Evolutionary conservation across 345 rosid species (phyloP).

Genomic region (Salix exigua): DNA sequence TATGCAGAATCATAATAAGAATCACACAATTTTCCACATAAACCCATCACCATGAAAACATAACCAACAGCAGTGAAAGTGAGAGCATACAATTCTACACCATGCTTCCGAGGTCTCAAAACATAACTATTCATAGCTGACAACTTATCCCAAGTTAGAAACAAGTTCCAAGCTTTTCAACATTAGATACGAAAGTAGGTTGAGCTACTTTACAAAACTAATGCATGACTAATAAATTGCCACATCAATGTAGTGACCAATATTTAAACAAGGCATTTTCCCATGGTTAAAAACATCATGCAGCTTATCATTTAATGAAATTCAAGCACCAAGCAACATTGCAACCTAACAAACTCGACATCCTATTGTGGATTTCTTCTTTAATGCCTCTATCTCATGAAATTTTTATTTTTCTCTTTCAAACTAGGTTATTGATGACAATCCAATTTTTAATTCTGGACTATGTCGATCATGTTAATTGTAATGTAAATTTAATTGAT

Average conservation of each 20-base stretch:
- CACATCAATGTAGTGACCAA: neutral
- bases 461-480: neutral
- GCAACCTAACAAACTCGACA: neutral
- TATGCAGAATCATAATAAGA: too few relatives aligned
- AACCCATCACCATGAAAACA: neutral
- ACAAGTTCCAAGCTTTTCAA: neutral
- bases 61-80: neutral
- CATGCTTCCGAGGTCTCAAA: neutral
- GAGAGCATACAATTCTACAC: neutral
- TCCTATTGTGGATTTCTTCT: neutral
- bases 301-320: neutral
- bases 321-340: neutral
- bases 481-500: neutral
- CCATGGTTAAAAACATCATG: neutral
- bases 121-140: neutral
- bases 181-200: neutral
- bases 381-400: neutral
- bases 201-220: neutral
- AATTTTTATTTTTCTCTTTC: neutral
- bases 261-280: neutral
- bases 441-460: neutral
- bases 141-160: neutral
- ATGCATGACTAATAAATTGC: neutral
- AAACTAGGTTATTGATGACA: neutral
- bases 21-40: too few relatives aligned